Base-by-base conservation (phyloP, 495 filamentous ascomycete species). In the Lasiosphaeria hispida region DNA sequence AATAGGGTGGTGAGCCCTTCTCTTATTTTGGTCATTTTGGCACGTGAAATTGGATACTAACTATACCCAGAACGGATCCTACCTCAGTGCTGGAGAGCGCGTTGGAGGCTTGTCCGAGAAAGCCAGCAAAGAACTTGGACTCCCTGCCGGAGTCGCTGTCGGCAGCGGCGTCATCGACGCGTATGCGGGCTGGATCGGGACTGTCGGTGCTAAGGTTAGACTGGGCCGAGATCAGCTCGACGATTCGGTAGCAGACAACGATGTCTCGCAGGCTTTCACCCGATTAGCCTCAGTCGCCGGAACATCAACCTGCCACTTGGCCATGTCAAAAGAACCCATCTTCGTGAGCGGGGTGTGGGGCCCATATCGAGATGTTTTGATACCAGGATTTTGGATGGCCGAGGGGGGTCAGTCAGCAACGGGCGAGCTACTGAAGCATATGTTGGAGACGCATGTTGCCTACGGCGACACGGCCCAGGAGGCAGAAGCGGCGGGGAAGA, bases 111-210 rank as follows among this genome's bases (percentile, higher is more conserved):
- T 98, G 37, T 92, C 86, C 59, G 88, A 92, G 56, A 90, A 88
- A 60, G 91, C 94, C 14, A 90, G 87, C 13, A 69, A 77, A 40
- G 88, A 97, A 15, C 81, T 98, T 52, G 94, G 94, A 3, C 76
- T 98, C n/a, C 86, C 86, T 1, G 75, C 87, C 5, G 94, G 93
- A 8, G 93, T 95, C 64, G 91, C 94, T 13, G 86, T 98, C 57
- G 94, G 94, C 15, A 94, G 89, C 63, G 92, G 93, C 68, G 94
- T 98, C 38, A 98, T 98, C 61, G 94, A 98, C 74, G 93, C 94
- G 5, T 98, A 98, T 70, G 94, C 94, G 14, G 94, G 94, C 19
- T 98, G 94, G 94, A 90, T 98, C 57, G 94, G 94, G 38, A 97
- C 93, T 3, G 94, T 98, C n/a, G 93, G 94, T 50, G 91, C 94